Conservation (phyloP, 768 basidiomycete genomes). For the Tulasnella sp. region DNA sequence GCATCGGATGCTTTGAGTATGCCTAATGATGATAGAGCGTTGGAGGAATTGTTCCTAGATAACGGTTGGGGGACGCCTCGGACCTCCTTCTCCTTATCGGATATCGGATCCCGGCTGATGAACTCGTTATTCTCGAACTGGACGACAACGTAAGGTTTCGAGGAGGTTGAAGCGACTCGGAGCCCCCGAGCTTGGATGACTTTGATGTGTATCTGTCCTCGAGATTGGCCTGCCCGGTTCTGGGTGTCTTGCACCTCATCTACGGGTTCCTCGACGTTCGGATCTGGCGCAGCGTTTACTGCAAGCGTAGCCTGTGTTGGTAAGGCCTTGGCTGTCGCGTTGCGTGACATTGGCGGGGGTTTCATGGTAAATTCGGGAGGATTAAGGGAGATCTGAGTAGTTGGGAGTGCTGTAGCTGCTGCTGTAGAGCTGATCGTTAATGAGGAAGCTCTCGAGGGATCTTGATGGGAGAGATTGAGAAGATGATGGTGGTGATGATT, state of each 20-base stretch:
- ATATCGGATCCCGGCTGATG: constrained; percentile 79
- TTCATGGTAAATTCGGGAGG: constrained; percentile 77
- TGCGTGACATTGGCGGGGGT: constrained; percentile 36
- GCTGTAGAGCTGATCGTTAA: constrained; percentile 24
- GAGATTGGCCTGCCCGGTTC: constrained; percentile 12
- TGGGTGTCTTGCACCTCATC: background rate
- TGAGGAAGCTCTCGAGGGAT: background rate
- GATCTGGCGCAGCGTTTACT: background rate
- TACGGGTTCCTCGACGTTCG: background rate
- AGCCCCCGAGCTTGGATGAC: constrained; percentile 84
- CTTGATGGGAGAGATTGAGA: constrained; percentile 8
- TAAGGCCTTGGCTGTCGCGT: constrained; percentile 17
- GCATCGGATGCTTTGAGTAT: constrained; percentile 33
- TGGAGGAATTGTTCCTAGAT: constrained; percentile 49
- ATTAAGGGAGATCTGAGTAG: constrained; percentile 63
- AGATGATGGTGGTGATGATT: constrained; percentile 16
- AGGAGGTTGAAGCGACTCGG: constrained; percentile 51
- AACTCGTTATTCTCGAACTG: constrained; percentile 99
- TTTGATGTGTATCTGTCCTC: constrained; percentile 82
- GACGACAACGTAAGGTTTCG: constrained; percentile 87
- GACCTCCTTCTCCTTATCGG: constrained; percentile 79
- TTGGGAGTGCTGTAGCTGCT: constrained; percentile 44
- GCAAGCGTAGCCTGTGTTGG: background rate
- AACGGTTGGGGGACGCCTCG: constrained; percentile 60
- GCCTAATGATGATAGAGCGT: constrained; percentile 49